Evolutionary conservation across 345 rosid genomes (phyloP).

Genomic region (Hibiscus syriacus): DNA sequence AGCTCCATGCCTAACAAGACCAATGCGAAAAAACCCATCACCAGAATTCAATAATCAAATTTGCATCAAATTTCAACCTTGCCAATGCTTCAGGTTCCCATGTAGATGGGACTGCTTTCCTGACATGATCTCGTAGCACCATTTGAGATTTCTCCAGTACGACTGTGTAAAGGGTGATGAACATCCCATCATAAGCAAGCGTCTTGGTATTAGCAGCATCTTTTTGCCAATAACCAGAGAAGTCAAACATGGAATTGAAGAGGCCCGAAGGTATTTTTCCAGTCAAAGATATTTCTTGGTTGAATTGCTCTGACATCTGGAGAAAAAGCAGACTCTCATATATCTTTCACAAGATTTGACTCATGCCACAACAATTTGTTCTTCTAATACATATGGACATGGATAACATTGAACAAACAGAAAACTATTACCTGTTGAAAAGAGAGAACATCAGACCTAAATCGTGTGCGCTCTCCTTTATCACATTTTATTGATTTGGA

Average conservation of each 20-base stretch:
- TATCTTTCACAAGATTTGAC: not conserved
- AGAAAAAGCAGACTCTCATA: constrained; percentile 4
- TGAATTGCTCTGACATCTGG: constrained; percentile 97
- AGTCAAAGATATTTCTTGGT: constrained; percentile 73
- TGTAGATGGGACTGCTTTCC: constrained; percentile 53
- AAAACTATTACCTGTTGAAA: constrained; percentile 49
- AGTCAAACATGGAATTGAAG: constrained; percentile 86
- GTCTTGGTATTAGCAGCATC: constrained; percentile 90
- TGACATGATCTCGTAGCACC: constrained; percentile 53
- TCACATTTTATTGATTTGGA: constrained; percentile 80
- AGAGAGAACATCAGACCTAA: constrained; percentile 63
- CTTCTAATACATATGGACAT: not conserved
- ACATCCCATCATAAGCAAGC: constrained; percentile 84
- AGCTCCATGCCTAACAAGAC: too few species aligned
- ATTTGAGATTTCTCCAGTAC: constrained; percentile 63
- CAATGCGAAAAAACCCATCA: not conserved
- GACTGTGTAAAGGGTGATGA: constrained; percentile 57
- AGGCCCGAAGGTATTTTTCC: constrained; percentile 94
- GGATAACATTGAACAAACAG: not conserved
- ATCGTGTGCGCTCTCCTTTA: too few species aligned
- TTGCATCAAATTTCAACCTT: constrained; percentile 26
- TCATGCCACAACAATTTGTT: not conserved
- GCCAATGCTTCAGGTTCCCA: constrained; percentile 81
- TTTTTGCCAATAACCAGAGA: constrained; percentile 85
- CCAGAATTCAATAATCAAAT: not conserved